A percentile compares a stretch with the other conserved stretches of the same genome.
These are phyloP conservation scores for Persicaria maculosa DNA, from an alignment of 148 eudicot species.

Conservation along the genomic window DNA sequence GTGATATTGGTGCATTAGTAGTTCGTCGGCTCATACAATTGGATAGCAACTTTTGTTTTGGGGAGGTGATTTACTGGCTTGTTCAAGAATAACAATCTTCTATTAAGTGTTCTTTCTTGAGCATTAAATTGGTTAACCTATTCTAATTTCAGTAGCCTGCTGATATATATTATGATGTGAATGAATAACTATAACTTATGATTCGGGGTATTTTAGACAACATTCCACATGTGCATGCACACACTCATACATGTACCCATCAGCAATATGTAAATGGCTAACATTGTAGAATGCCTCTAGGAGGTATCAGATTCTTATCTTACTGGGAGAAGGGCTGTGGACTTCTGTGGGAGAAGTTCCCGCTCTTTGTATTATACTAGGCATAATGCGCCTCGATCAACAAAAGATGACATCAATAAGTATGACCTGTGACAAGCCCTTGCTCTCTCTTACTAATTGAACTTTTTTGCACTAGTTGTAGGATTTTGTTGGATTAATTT, in stretches of 20 bases:
- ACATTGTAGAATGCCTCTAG: not conserved
- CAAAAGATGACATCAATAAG: too few species aligned
- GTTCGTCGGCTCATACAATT: constrained; percentile 76
- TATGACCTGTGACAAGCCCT: too few species aligned
- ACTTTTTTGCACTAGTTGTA: too few species aligned
- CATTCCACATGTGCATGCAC: not conserved
- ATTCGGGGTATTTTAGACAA: not conserved
- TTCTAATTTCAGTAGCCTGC: not conserved
- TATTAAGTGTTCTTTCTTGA: not conserved
- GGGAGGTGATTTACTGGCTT: constrained; percentile 67
- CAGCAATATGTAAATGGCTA: not conserved
- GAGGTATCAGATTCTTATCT: too few species aligned
- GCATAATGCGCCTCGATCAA: too few species aligned
- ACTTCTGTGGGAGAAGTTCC: too few species aligned
- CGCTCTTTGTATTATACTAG: too few species aligned
- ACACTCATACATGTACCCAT: not conserved
- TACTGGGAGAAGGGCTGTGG: too few species aligned
- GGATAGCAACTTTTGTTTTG: constrained; percentile 99
- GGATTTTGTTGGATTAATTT: too few species aligned
- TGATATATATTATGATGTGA: not conserved
- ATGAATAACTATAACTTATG: not conserved
- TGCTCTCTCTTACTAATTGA: too few species aligned
- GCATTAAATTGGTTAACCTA: not conserved
- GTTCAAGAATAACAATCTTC: constrained; percentile 3
- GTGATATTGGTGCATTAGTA: constrained; percentile 95